Percentiles rank a stretch among this genome's conserved stretches.
Evolutionary conservation across 495 filamentous ascomycete genomes (phyloP).

Genomic region (Penicillium soppii): DNA sequence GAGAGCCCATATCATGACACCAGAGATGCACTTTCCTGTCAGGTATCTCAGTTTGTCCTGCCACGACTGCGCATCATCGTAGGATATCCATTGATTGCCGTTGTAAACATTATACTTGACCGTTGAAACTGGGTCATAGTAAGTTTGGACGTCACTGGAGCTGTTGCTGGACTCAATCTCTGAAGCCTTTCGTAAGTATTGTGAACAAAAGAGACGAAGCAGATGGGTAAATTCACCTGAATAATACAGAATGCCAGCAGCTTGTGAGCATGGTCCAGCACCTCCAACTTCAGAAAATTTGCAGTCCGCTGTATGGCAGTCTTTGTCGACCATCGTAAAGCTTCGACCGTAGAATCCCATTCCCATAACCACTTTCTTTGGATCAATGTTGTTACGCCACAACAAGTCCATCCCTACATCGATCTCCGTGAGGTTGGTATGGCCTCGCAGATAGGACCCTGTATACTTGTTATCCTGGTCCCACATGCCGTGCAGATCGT

Average conservation of each 20-base stretch:
- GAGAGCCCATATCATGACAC: constrained; percentile 32
- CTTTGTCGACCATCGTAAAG: constrained; percentile 34
- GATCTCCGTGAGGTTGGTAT: constrained; percentile 40
- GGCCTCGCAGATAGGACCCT: constrained; percentile 19
- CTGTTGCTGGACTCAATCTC: background rate
- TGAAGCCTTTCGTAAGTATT: no score
- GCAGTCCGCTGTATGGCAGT: constrained; percentile 25
- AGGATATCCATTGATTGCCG: constrained; percentile 41
- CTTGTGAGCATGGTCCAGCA: background rate
- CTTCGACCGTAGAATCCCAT: constrained; percentile 36
- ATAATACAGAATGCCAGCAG: background rate
- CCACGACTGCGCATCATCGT: constrained; percentile 40
- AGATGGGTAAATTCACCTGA: no score
- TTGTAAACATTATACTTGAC: background rate
- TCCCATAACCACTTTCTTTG: constrained; percentile 34
- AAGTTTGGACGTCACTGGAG: background rate
- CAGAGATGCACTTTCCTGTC: constrained; percentile 13
- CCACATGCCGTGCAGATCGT: constrained; percentile 37
- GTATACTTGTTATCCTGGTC: constrained; percentile 16
- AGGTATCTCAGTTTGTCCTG: background rate
- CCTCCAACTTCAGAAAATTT: background rate
- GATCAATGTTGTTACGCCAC: constrained; percentile 32
- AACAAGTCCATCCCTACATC: constrained; percentile 25
- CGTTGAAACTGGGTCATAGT: background rate
- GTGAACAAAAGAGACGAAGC: no score